Conservation (phyloP, 805 yeast species). For the Metschnikowia arizonensis region DNA sequence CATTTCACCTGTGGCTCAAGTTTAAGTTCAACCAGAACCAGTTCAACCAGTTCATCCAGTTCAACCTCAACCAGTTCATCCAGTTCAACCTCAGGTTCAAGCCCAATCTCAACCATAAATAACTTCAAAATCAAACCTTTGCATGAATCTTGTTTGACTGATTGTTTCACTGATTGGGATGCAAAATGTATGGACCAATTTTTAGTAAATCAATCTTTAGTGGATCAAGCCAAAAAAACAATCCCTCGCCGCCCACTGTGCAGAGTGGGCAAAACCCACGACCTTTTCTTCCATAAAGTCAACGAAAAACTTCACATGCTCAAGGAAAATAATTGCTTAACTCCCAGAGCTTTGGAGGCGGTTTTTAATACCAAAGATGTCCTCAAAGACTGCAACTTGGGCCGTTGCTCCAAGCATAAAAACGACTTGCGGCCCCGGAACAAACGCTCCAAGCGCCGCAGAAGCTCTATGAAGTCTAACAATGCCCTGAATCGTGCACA, state of each 20-base stretch:
- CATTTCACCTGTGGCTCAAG: too few relatives aligned
- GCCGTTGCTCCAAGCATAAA: slow-evolving; percentile 2
- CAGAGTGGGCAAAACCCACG: neutral
- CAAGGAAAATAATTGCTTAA: slow-evolving; percentile 18
- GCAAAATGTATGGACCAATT: too few relatives aligned
- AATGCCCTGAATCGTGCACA: neutral
- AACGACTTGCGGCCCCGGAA: neutral
- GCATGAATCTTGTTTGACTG: too few relatives aligned
- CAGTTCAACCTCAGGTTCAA: too few relatives aligned
- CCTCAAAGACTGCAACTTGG: slow-evolving; percentile 18
- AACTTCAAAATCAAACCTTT: too few relatives aligned
- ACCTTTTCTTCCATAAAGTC: slow-evolving; percentile 11
- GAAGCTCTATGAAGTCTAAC: neutral
- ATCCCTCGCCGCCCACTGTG: neutral
- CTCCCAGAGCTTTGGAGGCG: slow-evolving; percentile 24
- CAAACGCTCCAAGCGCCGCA: neutral
- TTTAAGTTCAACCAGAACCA: neutral
- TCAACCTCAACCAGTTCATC: too few relatives aligned
- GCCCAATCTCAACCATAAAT: too few relatives aligned
- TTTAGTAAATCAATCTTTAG: too few relatives aligned
- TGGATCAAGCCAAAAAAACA: neutral
- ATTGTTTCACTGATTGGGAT: too few relatives aligned
- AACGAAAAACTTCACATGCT: slow-evolving; percentile 17
- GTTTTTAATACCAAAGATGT: slow-evolving; percentile 30
- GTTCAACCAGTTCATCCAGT: too few relatives aligned